Evolutionary conservation across 768 basidiomycete genomes (phyloP), one percentile per base, ranked within the genome.

Genomic region (Chalciporus pseudorubinellus): DNA sequence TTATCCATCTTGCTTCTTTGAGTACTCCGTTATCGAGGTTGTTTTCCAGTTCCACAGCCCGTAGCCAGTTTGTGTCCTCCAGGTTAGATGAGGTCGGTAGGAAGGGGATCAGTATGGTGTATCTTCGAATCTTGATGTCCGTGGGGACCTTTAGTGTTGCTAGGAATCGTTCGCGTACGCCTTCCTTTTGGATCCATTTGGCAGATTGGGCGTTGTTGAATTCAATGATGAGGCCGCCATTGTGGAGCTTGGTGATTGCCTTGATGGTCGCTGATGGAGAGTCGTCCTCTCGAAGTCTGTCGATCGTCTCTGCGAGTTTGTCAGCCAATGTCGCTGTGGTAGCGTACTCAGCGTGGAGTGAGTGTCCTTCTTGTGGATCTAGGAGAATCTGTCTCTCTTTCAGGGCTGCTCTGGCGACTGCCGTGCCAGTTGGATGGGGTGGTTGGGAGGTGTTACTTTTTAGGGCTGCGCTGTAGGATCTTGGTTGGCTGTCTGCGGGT

Each of bases 1-100:
- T 55, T 3, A 55, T 24, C 48, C 39, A 50, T 39, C n/a, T 39
- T 1, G 48, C 28, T 0, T 10, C 2, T 0, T 10, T 10, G 13
- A 54, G 29, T 0, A 11, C 4, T 2, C 19, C 19, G 0, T 10
- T n/a, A 6, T n/a, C 5, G 4, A 48, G 16, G 3, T 13, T 11
- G 12, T 55, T 55, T 10, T 55, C 53, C 7, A 14, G 1, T 33
- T 55, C 48, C 11, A 55, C 2, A 6, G 13, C 21, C 2, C 22
- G 16, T 0, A 39, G n/a, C 31, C 44, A 45, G 3, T 24, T 12
- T 4, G n/a, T 12, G n/a, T n/a, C n/a, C 1, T 21, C 18, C 2
- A n/a, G 1, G 13, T 5, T 19, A 2, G 21, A 3, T 13, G 12
- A 5, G 39, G 33, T 41, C 6, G 39, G 48, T 4, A 29, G 18